Percentiles rank a stretch among this genome's conserved stretches.
Conservation (phyloP, 495 filamentous ascomycete genomes). For the Talaromyces adpressus region DNA sequence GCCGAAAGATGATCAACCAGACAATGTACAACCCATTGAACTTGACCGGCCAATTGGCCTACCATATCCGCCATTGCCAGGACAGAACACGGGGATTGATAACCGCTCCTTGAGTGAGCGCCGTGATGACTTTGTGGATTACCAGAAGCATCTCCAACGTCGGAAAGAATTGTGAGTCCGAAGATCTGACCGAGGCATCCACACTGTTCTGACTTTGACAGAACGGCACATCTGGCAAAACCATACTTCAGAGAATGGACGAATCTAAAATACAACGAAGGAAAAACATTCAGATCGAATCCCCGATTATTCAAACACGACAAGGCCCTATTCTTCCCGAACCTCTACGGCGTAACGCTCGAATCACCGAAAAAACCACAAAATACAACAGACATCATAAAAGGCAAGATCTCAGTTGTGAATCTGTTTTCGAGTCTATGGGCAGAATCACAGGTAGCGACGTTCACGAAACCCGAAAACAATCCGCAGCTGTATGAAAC, state of each 20-base stretch:
- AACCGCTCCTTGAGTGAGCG: slow-evolving; percentile 56
- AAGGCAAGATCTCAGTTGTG: slow-evolving; percentile 68
- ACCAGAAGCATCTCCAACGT: slow-evolving; percentile 69
- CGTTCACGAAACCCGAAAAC: slow-evolving; percentile 54
- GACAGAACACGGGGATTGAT: slow-evolving; percentile 77
- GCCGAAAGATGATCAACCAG: slow-evolving; percentile 12
- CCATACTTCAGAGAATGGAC: slow-evolving; percentile 93
- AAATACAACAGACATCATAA: slow-evolving; percentile 67
- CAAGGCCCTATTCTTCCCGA: slow-evolving; percentile 84
- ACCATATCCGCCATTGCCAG: slow-evolving; percentile 57
- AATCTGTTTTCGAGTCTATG: slow-evolving; percentile 73
- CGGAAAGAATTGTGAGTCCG: slow-evolving; percentile 62
- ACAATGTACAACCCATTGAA: slow-evolving; percentile 58
- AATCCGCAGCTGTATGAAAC: slow-evolving; percentile 59
- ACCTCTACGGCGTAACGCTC: slow-evolving; percentile 74
- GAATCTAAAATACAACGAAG: slow-evolving; percentile 70
- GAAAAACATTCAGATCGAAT: slow-evolving; percentile 83
- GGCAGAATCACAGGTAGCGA: slow-evolving; percentile 73
- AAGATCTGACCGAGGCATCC: neutral
- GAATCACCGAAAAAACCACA: slow-evolving; percentile 35
- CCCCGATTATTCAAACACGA: slow-evolving; percentile 67
- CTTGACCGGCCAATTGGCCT: slow-evolving; percentile 80
- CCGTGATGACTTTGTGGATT: slow-evolving; percentile 75
- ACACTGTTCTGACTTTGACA: slow-evolving; percentile 12
- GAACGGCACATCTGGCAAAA: slow-evolving; percentile 53